phyloP scores from a whole-genome alignment of 1,284 basidiomycete species.

The Phellinidium pouzarii region DNA sequence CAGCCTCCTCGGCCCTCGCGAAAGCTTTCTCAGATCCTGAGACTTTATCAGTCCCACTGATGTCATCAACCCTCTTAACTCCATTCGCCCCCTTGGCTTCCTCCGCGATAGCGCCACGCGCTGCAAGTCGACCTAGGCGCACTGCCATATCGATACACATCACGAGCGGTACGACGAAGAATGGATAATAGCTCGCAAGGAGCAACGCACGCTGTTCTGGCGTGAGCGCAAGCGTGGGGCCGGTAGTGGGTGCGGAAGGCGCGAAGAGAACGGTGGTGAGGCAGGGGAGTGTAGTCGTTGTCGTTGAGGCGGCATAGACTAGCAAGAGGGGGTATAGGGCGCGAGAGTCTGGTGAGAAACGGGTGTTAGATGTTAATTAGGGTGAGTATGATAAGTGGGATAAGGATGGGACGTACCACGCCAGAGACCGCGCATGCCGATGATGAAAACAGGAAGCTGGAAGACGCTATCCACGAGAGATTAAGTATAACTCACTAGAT shows the following conservation, averaged over 20 bases:
- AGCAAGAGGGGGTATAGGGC: conserved; percentile 52
- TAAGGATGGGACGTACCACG: conserved; percentile 37
- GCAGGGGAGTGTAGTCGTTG: conserved; percentile 72
- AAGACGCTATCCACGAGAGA: conserved; percentile 45
- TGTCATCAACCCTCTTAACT: background rate
- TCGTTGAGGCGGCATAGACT: conserved; percentile 70
- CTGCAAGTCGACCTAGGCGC: conserved; percentile 24
- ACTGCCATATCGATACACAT: conserved; percentile 70
- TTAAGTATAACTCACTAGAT: conserved; percentile 21
- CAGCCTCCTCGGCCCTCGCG: too few relatives aligned
- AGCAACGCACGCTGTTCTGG: conserved; percentile 49
- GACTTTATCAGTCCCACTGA: too few relatives aligned
- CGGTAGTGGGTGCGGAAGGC: background rate
- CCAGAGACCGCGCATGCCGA: conserved; percentile 63
- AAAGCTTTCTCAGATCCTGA: too few relatives aligned
- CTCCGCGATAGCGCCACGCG: conserved; percentile 24
- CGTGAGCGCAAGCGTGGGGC: conserved; percentile 30
- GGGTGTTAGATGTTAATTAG: conserved; percentile 6
- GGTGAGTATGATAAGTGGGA: background rate
- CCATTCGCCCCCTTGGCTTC: conserved; percentile 5
- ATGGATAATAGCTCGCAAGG: conserved; percentile 71
- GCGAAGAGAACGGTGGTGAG: conserved; percentile 37
- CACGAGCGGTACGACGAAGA: conserved; percentile 60
- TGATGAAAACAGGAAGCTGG: conserved; percentile 70
- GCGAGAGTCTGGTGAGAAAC: conserved; percentile 34